These are phyloP conservation scores for Musa itinerans DNA, from an alignment of 176 grass and related monocot genomes.

Conservation along the genomic window DNA sequence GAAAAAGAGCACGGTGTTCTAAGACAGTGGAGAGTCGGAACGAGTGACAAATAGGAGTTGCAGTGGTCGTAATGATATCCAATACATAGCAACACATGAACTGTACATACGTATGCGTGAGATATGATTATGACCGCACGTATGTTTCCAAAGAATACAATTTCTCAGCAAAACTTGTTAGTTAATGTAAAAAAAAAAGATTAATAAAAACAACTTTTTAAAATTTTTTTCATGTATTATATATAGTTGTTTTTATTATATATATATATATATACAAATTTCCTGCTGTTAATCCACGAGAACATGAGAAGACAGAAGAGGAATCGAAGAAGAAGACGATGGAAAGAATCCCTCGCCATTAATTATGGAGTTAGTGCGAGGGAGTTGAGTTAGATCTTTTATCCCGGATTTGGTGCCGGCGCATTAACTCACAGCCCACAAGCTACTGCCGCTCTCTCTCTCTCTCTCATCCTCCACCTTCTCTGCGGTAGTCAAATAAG, in stretches of 20 bases:
- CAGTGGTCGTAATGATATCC: not conserved
- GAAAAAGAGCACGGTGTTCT: not conserved
- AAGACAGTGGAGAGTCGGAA: not conserved
- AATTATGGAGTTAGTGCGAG: not conserved
- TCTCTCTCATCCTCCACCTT: not conserved
- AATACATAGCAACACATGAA: no score
- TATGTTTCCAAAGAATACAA: not conserved
- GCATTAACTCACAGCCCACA: not conserved
- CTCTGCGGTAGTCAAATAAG: not conserved
- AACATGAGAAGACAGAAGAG: not conserved
- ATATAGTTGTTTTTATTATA: not conserved
- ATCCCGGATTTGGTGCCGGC: constrained; percentile 6
- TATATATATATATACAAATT: not conserved
- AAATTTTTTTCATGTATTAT: not conserved
- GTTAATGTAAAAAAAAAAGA: no score
- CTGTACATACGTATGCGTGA: no score
- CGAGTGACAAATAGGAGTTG: not conserved
- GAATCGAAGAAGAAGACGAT: not conserved
- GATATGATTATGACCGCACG: not conserved
- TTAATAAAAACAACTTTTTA: not conserved
- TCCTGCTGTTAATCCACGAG: not conserved
- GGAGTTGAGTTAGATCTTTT: not conserved
- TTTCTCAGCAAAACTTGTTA: no score
- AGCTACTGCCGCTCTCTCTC: not conserved
- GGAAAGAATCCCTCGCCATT: not conserved